Conservation (phyloP, 768 basidiomycete species). For the Rickenella mellea region DNA sequence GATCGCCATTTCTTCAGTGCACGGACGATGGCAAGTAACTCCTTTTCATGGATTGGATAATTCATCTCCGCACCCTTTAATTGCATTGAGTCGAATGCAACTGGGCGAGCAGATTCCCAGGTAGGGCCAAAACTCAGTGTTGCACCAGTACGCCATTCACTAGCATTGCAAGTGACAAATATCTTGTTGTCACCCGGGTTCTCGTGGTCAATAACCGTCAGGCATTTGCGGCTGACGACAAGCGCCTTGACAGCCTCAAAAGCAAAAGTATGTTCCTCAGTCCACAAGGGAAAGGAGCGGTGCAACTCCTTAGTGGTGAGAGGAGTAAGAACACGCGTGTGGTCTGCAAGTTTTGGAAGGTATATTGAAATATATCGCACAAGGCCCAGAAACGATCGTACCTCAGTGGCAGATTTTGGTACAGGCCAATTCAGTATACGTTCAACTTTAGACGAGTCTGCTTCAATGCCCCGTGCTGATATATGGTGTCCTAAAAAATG, state of each 20-base stretch:
- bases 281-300: constrained; percentile 19
- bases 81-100: constrained; percentile 18
- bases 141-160: constrained; percentile 3
- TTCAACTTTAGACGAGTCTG: constrained; percentile 17
- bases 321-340: constrained; percentile 11
- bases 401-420: constrained; percentile 10
- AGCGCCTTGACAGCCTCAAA: constrained; percentile 20
- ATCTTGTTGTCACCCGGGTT: constrained; percentile 1
- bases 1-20: constrained; percentile 18
- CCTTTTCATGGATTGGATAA: constrained; percentile 20
- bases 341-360: constrained; percentile 10
- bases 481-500: constrained; percentile 25
- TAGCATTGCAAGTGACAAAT: constrained; percentile 5
- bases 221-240: constrained; percentile 8
- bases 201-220: constrained; percentile 4
- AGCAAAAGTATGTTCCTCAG: constrained; percentile 10
- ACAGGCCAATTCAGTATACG: constrained; percentile 20
- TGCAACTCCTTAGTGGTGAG: constrained; percentile 18
- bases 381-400: constrained; percentile 11
- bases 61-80: constrained; percentile 18
- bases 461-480: constrained; percentile 17
- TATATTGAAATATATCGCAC: constrained; percentile 13
- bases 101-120: constrained; percentile 3
- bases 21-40: constrained; percentile 25
- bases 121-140: constrained; percentile 3